Base-by-base conservation (phyloP, 495 filamentous ascomycete genomes). In the Hypoxylon intermedium region DNA sequence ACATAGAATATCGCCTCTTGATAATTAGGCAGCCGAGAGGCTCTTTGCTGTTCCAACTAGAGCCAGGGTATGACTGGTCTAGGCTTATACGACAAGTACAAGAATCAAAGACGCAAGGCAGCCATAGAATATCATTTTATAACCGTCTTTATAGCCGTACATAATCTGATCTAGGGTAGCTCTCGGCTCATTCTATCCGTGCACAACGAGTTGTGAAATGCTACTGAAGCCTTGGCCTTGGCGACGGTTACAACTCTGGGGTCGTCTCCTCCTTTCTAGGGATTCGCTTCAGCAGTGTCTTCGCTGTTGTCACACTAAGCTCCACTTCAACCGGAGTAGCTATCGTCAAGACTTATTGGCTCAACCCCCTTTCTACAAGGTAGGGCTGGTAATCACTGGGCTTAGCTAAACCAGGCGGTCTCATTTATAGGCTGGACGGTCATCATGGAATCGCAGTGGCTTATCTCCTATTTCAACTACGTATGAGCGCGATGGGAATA, bases 221-320 rank as follows among this genome's bases (percentile, higher is more conserved):
- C 4, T 28, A 9, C 41, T 54, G 43, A 43, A 49, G 36, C n/a
- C 28, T 37, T 37, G 34, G 31, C 43, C 44, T 53, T 48, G 50
- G 11, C 18, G 9, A 18, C 28, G 26, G 19, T 34, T 54, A 45
- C 49, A 42, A 28, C 43, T 54, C 58, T 30, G 50, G 43, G 58
- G 50, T 45, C 23, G 15, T 31, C 28, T 24, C 43, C 12, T 48
- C 28, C 26, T 48, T 54, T 30, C 26, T 18, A 38, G 5, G 20
- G 28, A 36, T 19, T 53, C 31, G 40, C 58, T 48, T 60, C 33
- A 24, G 16, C 18, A 34, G 13, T 47, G 24, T 24, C 19, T 30
- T 49, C 21, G 40, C 33, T 37, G 15, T 38, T 38, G 57, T 34
- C 48, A 60, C 57, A 20, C 20, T 21, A 30, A 23, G 48, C 40